Conservation (phyloP, 306 rosid species). For the Ochetophila trinervis region DNA sequence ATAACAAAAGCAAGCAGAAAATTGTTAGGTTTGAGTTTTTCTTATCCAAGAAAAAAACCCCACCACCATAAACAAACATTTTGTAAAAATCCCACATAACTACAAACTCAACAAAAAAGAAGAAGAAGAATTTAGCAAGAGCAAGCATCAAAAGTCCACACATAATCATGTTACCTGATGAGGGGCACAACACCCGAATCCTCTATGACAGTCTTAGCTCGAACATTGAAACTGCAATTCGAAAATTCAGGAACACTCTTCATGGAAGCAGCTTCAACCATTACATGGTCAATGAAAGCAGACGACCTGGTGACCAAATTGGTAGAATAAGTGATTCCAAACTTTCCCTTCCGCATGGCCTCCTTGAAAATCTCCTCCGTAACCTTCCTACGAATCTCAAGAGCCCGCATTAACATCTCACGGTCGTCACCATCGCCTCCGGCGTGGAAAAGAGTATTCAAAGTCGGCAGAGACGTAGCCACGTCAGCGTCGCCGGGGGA, state of each 20-base stretch:
- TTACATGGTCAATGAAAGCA: constrained; percentile 61
- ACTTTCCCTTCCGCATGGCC: constrained; percentile 69
- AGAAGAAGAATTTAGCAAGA: background rate
- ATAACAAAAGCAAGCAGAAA: background rate
- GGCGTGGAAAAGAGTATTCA: constrained; percentile 39
- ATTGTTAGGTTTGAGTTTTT: background rate
- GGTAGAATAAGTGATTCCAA: constrained; percentile 69
- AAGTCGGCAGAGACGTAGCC: constrained; percentile 59
- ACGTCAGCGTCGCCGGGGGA: constrained; percentile 74
- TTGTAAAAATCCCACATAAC: background rate
- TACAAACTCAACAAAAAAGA: background rate
- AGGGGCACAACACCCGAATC: constrained; percentile 74
- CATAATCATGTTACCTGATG: constrained; percentile 46
- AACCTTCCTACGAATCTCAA: constrained; percentile 81
- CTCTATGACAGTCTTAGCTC: constrained; percentile 72
- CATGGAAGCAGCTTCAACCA: constrained; percentile 83
- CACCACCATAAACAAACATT: background rate
- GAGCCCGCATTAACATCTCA: constrained; percentile 63
- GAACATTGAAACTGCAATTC: constrained; percentile 58
- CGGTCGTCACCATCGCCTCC: constrained; percentile 30
- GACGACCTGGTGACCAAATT: constrained; percentile 50
- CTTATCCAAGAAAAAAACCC: background rate
- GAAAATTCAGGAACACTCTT: constrained; percentile 64
- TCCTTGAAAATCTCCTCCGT: constrained; percentile 73
- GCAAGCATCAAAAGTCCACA: too few relatives aligned